These are phyloP conservation scores for Kwoniella mangroviensis DNA, from an alignment of 768 basidiomycete species.

Conservation along the genomic window DNA sequence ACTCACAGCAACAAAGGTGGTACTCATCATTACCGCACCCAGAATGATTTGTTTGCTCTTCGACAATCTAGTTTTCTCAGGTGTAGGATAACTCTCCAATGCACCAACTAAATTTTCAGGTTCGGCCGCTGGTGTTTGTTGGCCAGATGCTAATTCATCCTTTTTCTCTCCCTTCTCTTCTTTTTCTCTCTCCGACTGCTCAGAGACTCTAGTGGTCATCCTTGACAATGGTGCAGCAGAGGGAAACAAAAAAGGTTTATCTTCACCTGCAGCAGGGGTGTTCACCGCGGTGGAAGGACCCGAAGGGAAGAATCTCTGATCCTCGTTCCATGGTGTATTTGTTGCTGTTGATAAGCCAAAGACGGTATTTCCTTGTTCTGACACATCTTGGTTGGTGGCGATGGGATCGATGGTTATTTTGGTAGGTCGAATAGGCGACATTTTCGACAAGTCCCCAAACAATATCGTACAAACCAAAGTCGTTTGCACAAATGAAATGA, in stretches of 20 bases:
- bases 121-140: neutral
- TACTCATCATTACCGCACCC: conserved; percentile 23
- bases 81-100: conserved; percentile 13
- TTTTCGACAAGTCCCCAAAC: neutral
- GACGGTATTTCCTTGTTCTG: neutral
- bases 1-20: conserved; percentile 27
- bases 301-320: conserved; percentile 15
- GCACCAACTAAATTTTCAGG: conserved; percentile 3
- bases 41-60: conserved; percentile 8
- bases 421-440: neutral
- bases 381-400: neutral
- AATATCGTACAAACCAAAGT: too few species aligned
- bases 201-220: conserved; percentile 15
- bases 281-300: conserved; percentile 16
- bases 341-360: neutral
- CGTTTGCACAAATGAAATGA: too few species aligned
- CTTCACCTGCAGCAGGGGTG: conserved; percentile 17
- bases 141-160: neutral
- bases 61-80: conserved; percentile 7
- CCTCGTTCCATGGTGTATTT: conserved; percentile 12
- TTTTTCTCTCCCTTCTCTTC: conserved; percentile 9
- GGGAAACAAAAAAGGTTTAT: conserved; percentile 24
- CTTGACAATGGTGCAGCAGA: conserved; percentile 12
- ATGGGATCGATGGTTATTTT: conserved; percentile 6
- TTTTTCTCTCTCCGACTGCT: neutral